Evolutionary conservation across 2,329 filamentous ascomycete species (phyloP).

Genomic region (Cadophora sp.): DNA sequence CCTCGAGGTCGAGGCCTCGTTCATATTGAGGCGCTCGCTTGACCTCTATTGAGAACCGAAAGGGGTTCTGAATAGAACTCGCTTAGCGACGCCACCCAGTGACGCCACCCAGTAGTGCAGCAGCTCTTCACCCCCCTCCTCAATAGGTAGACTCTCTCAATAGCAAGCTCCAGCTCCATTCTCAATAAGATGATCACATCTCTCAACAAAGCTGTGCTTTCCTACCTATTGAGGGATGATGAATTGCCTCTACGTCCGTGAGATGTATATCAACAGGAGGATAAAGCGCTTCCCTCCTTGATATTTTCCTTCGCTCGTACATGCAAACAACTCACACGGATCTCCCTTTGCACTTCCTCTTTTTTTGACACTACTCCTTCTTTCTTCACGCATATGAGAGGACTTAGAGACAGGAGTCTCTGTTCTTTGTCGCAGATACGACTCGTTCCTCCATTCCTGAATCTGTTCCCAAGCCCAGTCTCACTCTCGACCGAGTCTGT

Average conservation of each 20-base stretch:
- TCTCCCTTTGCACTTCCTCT: neutral
- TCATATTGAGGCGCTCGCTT: conserved; percentile 19
- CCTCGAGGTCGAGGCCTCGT: neutral
- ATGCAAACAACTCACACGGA: neutral
- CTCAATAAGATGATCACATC: conserved; percentile 12
- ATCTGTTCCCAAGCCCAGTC: neutral
- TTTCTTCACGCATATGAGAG: neutral
- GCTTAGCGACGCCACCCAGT: conserved; percentile 31
- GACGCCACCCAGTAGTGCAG: conserved; percentile 12
- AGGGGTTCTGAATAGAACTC: conserved; percentile 31
- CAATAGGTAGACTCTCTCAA: conserved; percentile 24
- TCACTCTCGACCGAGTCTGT: conserved; percentile 11
- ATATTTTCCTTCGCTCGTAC: neutral
- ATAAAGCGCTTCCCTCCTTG: conserved; percentile 10
- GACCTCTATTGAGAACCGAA: conserved; percentile 31
- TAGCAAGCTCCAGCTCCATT: conserved; percentile 16
- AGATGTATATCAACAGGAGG: conserved; percentile 8
- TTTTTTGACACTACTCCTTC: neutral
- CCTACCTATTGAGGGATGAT: conserved; percentile 17
- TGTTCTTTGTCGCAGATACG: neutral
- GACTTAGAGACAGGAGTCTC: conserved; percentile 1
- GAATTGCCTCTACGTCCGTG: conserved; percentile 5
- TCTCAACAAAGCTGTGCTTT: conserved; percentile 5
- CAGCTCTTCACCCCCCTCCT: conserved; percentile 5
- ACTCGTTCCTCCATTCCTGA: conserved; percentile 5